Base-by-base conservation (phyloP, 2,329 filamentous ascomycete species). In the Alternaria triticina region DNA sequence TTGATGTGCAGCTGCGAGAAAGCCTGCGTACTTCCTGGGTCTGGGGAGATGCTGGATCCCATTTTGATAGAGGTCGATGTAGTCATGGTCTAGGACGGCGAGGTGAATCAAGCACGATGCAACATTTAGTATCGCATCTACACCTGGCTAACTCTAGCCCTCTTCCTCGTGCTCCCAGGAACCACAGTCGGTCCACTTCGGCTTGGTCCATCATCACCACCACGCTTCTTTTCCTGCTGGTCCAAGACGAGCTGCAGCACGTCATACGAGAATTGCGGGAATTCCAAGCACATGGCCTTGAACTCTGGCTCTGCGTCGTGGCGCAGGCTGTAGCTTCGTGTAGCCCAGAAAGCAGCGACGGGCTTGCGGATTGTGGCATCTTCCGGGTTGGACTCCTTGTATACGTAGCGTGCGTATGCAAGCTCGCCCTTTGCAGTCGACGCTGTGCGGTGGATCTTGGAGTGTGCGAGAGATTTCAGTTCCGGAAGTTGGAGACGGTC, bases 401-500 rank as follows among this genome's bases (percentile, higher is more conserved):
- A 97, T 30, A 97, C 91, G 82, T 94, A 97, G 78, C 93, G 89
- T 9, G 94, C 94, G 80, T 97, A 97, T 25, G 90, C 89, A 75
- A 97, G 94, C 84, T 97, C 94, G 79, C 93, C 94, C 82, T 90
- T 91, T 36, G 93, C 93, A 0, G 92, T 96, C 47, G 91, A 93
- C 76, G 94, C 91, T 74, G 97, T 91, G 78, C 92, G 92, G 84
- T 97, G 93, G 74, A 97, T 97, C 85, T 97, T 97, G 77, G 88
- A 89, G 77, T 92, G 92, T 3, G 94, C 91, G 27, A 97, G 88
- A 17, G 85, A 87, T 80, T 92, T 92, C 66, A 97, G 88, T 10
- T 84, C 83, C 0, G 83, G 82, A 17, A 85, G 82, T 44, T 88
- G 87, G 65, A 96, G 89, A 80, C 91, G 93, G 73, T 94, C 91